Evolutionary conservation across 805 yeast species (phyloP).

Genomic region (Lachancea sp.): DNA sequence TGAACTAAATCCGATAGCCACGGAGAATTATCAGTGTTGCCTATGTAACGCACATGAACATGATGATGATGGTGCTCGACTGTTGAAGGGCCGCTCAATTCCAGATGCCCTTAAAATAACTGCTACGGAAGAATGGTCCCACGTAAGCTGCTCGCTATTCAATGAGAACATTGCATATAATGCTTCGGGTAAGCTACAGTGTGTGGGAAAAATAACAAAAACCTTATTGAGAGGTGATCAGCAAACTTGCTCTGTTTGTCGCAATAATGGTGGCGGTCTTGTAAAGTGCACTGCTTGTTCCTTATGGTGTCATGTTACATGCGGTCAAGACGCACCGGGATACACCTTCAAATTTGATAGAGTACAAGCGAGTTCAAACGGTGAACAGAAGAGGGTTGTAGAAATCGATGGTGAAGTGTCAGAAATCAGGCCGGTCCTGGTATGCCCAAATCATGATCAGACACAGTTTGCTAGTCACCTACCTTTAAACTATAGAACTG

Average conservation of each 20-base stretch:
- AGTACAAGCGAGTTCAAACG: neutral
- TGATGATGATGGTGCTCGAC: conserved; percentile 40
- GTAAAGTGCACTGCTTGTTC: conserved; percentile 19
- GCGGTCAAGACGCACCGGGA: conserved; percentile 19
- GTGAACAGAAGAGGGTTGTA: neutral
- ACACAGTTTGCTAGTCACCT: neutral
- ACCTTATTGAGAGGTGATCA: conserved; percentile 30
- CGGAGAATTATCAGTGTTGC: conserved; percentile 54
- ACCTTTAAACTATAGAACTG: conserved; percentile 5
- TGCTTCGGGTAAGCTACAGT: conserved; percentile 39
- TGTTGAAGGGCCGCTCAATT: conserved; percentile 36
- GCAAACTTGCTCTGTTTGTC: conserved; percentile 41
- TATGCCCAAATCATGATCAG: conserved; percentile 10
- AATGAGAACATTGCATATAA: conserved; percentile 41
- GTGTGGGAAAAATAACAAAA: conserved; percentile 36
- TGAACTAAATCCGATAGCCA: conserved; percentile 51
- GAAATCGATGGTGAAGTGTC: conserved; percentile 1
- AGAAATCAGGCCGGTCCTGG: conserved; percentile 10
- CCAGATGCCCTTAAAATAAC: conserved; percentile 73
- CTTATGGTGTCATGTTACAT: conserved; percentile 20
- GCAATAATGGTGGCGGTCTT: conserved; percentile 42
- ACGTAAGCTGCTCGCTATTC: conserved; percentile 63
- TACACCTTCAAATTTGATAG: conserved; percentile 14
- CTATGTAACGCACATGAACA: conserved; percentile 55
- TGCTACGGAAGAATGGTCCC: conserved; percentile 66